Evolutionary conservation across 176 grass and related monocot genomes (phyloP), one percentile per base, ranked within the genome.

Genomic region (Bothriochloa decipiens): DNA sequence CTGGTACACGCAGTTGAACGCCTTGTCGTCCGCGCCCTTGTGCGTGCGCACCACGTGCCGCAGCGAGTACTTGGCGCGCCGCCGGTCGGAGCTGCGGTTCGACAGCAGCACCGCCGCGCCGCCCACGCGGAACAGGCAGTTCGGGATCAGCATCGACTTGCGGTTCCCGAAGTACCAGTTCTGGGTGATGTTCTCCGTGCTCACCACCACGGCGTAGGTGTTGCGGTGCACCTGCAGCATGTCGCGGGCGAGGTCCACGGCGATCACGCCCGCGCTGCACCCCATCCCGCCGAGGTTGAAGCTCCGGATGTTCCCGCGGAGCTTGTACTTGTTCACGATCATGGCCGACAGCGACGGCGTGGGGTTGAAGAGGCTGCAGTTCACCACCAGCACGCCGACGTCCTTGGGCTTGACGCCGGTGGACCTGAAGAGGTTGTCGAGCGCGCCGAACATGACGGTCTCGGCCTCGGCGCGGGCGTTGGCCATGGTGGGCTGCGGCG

Each of bases 151-250:
- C 95, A 97, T 97, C 22, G 95, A 87, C 84, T 97, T 97, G 74
- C 81, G 92, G 81, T 92, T 92, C 10, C 95, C 95, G 27, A 91
- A 94, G 81, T 97, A 97, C 92, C 92, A 94, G 75, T 97, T 97
- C 81, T 92, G 92, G 18, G 95, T 97, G 86, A 97, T 94, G 92
- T 94, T 97, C 86, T 97, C 96, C 77, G 83, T 98, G 88, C 90
- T 95, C 37, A 98, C 91, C 49, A 98, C 91, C 20, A 95, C 83
- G 46, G 93, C 96, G 85, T 98, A 92, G 45, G 91, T 76, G 80
- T 68, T 81, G 73, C 83, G 68, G 79, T 98, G 87, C 77, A 90
- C 93, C 89, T 93, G 93, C 4, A 98, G 89, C 83, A 95, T 92
- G 68, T 98, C 91, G 2, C 82, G 73, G 0, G 93, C 96, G 7